phyloP scores from a whole-genome alignment of 2,329 filamentous ascomycete species.

The Neonectria sp. region DNA sequence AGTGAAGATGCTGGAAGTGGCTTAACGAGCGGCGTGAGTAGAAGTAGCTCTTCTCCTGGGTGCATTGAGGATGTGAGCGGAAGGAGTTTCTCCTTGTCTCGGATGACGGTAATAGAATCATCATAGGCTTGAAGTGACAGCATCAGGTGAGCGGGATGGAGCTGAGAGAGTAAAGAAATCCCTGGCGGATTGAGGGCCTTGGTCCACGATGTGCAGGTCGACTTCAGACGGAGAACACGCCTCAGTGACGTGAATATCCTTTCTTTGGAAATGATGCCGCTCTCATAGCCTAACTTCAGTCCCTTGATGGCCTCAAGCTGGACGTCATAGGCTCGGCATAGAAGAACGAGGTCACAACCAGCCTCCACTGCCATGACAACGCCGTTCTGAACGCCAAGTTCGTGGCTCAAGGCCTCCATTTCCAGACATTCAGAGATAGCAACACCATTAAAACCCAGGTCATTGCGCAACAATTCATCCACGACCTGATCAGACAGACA shows the following conservation, averaged over 20 bases:
- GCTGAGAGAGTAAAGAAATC: slow-evolving; percentile 80
- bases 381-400: slow-evolving; percentile 96
- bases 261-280: slow-evolving; percentile 86
- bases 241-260: slow-evolving; percentile 85
- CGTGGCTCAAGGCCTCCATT: slow-evolving; percentile 96
- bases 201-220: slow-evolving; percentile 89
- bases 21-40: slow-evolving; percentile 91
- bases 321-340: slow-evolving; percentile 89
- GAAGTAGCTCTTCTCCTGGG: slow-evolving; percentile 87
- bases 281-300: slow-evolving; percentile 89
- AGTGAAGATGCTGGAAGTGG: slow-evolving; percentile 91
- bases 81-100: slow-evolving; percentile 88
- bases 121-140: slow-evolving; percentile 92
- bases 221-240: slow-evolving; percentile 85
- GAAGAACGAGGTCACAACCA: slow-evolving; percentile 90
- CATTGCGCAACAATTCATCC: slow-evolving; percentile 88
- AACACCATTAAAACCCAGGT: slow-evolving; percentile 91
- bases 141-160: slow-evolving; percentile 86
- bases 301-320: slow-evolving; percentile 94
- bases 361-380: slow-evolving; percentile 98
- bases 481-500: slow-evolving; percentile 95
- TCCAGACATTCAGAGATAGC: slow-evolving; percentile 96
- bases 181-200: slow-evolving; percentile 92
- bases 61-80: slow-evolving; percentile 87
- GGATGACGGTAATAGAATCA: slow-evolving; percentile 91